Evolutionary conservation across 2,329 filamentous ascomycete genomes (phyloP).

Genomic region (Davidsoniella eucalypti): DNA sequence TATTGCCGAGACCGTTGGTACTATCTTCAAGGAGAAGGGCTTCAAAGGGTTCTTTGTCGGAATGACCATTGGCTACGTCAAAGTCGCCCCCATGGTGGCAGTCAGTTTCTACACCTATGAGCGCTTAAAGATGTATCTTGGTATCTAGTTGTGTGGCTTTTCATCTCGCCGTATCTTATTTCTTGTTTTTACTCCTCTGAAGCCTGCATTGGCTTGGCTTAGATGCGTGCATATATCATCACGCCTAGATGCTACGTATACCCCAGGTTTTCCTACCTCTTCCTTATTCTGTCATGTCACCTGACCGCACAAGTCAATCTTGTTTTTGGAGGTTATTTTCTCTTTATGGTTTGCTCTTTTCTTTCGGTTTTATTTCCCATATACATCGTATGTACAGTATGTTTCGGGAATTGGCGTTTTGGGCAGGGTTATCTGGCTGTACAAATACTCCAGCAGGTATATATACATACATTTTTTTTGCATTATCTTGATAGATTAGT

Average conservation of each 20-base stretch:
- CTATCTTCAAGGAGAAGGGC: slow-evolving; percentile 63
- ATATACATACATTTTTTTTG: neutral
- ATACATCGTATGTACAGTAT: neutral
- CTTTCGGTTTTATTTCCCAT: neutral
- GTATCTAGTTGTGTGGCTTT: slow-evolving; percentile 34
- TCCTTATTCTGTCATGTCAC: no score
- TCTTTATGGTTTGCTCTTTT: neutral
- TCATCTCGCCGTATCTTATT: neutral
- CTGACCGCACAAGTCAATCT: no score
- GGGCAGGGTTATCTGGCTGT: no score
- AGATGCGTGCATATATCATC: no score
- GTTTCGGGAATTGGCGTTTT: neutral
- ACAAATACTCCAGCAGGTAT: neutral
- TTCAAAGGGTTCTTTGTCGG: slow-evolving; percentile 79
- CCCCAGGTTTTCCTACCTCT: no score
- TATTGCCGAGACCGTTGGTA: slow-evolving; percentile 60
- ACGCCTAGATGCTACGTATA: no score
- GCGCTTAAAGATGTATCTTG: slow-evolving; percentile 44
- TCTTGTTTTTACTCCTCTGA: neutral
- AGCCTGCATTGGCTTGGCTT: no score
- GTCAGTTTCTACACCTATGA: slow-evolving; percentile 51
- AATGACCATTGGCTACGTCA: slow-evolving; percentile 85
- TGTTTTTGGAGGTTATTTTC: neutral
- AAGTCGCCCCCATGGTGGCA: slow-evolving; percentile 80
- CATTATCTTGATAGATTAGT: no score